Percentiles rank a stretch among this genome's conserved stretches.
Conservation (phyloP, 2,329 filamentous ascomycete species). For the Nigrospora sphaerica region DNA sequence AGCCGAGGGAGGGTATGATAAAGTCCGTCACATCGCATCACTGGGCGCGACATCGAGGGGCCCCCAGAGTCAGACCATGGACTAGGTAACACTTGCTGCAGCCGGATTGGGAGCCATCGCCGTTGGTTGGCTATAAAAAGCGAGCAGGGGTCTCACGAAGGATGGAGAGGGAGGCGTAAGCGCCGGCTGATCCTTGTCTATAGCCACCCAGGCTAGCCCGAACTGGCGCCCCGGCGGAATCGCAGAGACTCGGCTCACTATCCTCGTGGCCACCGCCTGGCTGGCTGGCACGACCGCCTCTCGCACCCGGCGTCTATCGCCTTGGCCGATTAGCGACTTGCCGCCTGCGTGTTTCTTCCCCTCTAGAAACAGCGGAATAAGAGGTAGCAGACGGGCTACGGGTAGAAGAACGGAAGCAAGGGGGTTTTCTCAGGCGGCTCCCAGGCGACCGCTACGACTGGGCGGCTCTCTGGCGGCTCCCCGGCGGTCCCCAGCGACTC, state of each 20-base stretch:
- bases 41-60: background rate
- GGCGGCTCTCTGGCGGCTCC: no score
- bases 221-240: conserved; percentile 14
- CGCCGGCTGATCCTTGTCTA: conserved; percentile 21
- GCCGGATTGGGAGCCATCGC: conserved; percentile 11
- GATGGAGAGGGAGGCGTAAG: conserved; percentile 26
- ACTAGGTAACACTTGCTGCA: conserved; percentile 4
- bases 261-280: background rate
- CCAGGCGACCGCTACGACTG: no score
- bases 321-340: no score
- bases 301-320: no score
- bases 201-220: conserved; percentile 14
- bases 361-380: no score
- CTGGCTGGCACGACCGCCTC: no score
- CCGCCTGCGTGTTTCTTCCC: no score
- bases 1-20: conserved; percentile 1
- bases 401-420: no score
- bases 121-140: conserved; percentile 31
- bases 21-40: conserved; percentile 1
- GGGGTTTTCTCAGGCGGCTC: no score
- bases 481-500: no score
- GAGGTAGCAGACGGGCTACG: no score
- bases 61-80: no score
- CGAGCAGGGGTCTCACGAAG: conserved; percentile 12
- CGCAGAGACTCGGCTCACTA: conserved; percentile 17